Evolutionary conservation across 495 filamentous ascomycete species (phyloP), one percentile per base, ranked within the genome.

Genomic region (Aspergillus kassunensis): DNA sequence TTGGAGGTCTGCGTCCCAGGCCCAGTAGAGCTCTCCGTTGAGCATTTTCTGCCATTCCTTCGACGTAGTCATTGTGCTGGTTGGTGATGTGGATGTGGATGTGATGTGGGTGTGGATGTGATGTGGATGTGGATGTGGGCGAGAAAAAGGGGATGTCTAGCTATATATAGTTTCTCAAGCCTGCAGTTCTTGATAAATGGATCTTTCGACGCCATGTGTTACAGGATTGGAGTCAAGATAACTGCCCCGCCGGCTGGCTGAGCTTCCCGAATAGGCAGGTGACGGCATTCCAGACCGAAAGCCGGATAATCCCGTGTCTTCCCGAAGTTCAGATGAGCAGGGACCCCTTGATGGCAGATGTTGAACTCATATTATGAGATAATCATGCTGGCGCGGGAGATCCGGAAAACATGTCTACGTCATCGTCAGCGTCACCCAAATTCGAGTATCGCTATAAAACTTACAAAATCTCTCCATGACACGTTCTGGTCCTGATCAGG

Each of bases 1-100:
- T 31, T 77, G 64, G 1, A 81, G 70, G 48, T 77, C 73, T 11
- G 75, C 76, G 30, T 74, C 71, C 63, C 79, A 77, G 16, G 78
- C 78, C 65, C 73, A 67, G 52, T 73, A 74, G 11, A 71, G 60
- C 53, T 72, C 71, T 2, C 68, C 68, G 13, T 63, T 65, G 19
- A 67, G 56, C 63, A 70, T 69, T 34, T 67, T 69, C 21, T 64
- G 51, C 64, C 66, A 66, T 58, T 71, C 68, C 47, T 67, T 61
- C 12, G 67, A 70, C 4, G 63, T 51, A 9, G 66, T 37, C 66
- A 69, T 69, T 1, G 16, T 55, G 23, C 13, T 20, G 9, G 23
- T n/a, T n/a, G n/a, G n/a, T n/a, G n/a, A n/a, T n/a, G n/a, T n/a
- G n/a, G n/a, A n/a, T n/a, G n/a, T n/a, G 6, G 12, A 9, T 20